Conservation (phyloP, 2,329 filamentous ascomycete genomes). For the Penicillium sp. region DNA sequence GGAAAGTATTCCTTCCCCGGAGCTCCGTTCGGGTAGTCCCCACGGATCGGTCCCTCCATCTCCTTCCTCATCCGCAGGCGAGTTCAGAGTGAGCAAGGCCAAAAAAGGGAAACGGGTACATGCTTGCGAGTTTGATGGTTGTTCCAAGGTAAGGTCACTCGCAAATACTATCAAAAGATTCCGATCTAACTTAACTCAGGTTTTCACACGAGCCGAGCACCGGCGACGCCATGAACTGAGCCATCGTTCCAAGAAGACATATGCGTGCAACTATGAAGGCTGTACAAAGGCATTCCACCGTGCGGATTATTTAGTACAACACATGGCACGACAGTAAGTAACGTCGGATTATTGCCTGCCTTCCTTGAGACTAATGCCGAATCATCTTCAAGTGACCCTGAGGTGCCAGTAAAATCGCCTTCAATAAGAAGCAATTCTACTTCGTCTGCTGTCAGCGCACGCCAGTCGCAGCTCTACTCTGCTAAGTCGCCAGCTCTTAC, state of each 20-base stretch:
- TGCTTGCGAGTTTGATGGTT: slow-evolving; percentile 48
- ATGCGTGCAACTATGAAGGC: slow-evolving; percentile 42
- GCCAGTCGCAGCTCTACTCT: not conserved
- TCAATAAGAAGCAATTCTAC: slow-evolving; percentile 3
- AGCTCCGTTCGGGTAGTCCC: not conserved
- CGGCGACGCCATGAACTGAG: slow-evolving; percentile 50
- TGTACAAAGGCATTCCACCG: slow-evolving; percentile 51
- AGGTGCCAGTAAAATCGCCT: not conserved
- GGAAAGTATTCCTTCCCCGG: not conserved
- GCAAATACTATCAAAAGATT: not conserved
- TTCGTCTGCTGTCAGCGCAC: slow-evolving; percentile 2
- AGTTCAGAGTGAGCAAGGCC: slow-evolving; percentile 50
- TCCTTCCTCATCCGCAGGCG: slow-evolving; percentile 2
- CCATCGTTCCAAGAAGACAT: slow-evolving; percentile 47
- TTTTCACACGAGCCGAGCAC: slow-evolving; percentile 53
- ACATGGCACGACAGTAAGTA: slow-evolving; percentile 51
- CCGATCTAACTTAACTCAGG: slow-evolving; percentile 24
- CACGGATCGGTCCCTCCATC: not conserved
- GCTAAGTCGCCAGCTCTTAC: not conserved
- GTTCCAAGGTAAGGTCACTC: slow-evolving; percentile 42
- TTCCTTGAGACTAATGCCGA: not conserved
- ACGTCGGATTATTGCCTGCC: not conserved
- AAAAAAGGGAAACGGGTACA: slow-evolving; percentile 55
- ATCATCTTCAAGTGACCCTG: not conserved
- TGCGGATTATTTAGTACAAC: slow-evolving; percentile 48